Percentiles rank a stretch among this genome's conserved stretches.
These are phyloP conservation scores for Rhizoclosmatium globosum DNA, from an alignment of 192 early-diverging fungal genomes.

Conservation along the genomic window DNA sequence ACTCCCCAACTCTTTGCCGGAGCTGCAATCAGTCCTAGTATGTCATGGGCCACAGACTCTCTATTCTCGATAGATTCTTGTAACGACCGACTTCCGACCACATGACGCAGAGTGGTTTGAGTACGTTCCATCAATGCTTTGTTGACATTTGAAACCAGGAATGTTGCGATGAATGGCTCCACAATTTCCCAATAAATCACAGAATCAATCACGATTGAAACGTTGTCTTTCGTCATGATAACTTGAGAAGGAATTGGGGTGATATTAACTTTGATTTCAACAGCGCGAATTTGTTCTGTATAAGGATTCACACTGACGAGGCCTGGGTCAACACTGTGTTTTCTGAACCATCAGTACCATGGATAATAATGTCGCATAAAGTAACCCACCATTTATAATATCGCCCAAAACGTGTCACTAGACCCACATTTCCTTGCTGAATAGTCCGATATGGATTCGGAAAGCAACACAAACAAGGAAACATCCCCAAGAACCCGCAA, in stretches of 20 bases:
- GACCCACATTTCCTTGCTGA: constrained; percentile 74
- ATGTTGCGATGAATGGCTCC: constrained; percentile 82
- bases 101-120: constrained; percentile 87
- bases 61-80: constrained; percentile 92
- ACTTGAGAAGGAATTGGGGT: constrained; percentile 72
- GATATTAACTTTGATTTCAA: constrained; percentile 73
- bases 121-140: constrained; percentile 85
- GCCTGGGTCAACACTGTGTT: constrained; percentile 55
- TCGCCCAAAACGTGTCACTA: constrained; percentile 71
- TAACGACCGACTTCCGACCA: constrained; percentile 79
- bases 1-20: constrained; percentile 82
- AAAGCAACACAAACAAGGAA: constrained; percentile 20
- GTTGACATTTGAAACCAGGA: constrained; percentile 78
- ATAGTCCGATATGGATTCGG: constrained; percentile 72
- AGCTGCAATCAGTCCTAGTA: constrained; percentile 79
- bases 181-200: constrained; percentile 85
- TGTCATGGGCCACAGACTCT: constrained; percentile 83
- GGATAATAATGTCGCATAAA: background rate
- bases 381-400: constrained; percentile 42
- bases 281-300: constrained; percentile 43
- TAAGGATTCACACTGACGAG: constrained; percentile 52
- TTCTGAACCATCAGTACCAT: too few relatives aligned
- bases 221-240: constrained; percentile 87
- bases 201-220: constrained; percentile 82
- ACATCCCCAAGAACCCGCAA: constrained; percentile 13